These are phyloP conservation scores for Ophiostoma novo-ulmi DNA, from an alignment of 2,329 filamentous ascomycete species.

Conservation along the genomic window DNA sequence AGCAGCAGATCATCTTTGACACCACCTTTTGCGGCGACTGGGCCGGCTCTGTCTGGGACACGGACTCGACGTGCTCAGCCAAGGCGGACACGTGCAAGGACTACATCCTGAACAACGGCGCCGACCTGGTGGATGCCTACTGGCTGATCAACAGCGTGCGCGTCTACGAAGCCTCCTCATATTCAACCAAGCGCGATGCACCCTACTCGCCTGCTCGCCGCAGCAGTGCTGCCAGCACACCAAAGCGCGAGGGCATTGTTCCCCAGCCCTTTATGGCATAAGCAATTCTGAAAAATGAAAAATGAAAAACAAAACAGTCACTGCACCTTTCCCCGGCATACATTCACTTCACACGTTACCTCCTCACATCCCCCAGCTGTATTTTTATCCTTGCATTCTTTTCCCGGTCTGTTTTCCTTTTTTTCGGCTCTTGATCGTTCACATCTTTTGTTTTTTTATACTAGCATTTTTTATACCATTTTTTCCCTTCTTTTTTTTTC, in stretches of 20 bases:
- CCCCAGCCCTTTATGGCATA: conserved; percentile 23
- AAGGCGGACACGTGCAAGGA: conserved; percentile 62
- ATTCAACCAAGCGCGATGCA: conserved; percentile 15
- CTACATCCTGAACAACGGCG: conserved; percentile 67
- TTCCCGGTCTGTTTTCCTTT: not conserved
- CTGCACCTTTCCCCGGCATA: not conserved
- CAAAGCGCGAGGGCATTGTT: conserved; percentile 12
- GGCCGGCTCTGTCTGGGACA: conserved; percentile 67
- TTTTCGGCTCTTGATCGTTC: not conserved
- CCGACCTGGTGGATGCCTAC: conserved; percentile 65
- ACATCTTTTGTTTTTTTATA: not conserved
- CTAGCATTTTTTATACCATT: conserved; percentile 7
- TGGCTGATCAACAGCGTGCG: conserved; percentile 71
- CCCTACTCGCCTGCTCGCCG: conserved; percentile 7
- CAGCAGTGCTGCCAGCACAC: not conserved
- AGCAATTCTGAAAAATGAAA: not conserved
- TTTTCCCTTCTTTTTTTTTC: not conserved
- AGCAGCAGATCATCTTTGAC: conserved; percentile 74
- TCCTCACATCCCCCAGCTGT: not conserved
- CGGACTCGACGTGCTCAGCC: conserved; percentile 52
- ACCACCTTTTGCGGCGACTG: conserved; percentile 85
- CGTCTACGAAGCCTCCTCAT: conserved; percentile 47
- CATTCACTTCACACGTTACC: not conserved
- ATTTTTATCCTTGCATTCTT: not conserved
- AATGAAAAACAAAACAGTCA: not conserved